Percentiles rank a stretch among this genome's conserved stretches.
These are phyloP conservation scores for Lentinus polychrous DNA, from an alignment of 1,284 basidiomycete species.

Conservation along the genomic window DNA sequence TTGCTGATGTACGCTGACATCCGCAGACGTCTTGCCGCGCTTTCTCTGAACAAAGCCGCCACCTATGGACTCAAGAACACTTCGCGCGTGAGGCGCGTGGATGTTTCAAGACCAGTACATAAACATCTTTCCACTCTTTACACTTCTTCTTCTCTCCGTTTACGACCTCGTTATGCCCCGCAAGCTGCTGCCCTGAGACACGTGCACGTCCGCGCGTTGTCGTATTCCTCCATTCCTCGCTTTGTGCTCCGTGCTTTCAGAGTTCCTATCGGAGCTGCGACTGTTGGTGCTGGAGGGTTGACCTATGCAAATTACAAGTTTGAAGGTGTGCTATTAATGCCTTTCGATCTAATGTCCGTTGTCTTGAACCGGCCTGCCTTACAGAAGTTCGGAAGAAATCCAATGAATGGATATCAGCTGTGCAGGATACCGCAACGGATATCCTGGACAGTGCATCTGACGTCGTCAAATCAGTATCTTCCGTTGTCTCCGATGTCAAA, in stretches of 20 bases:
- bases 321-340: constrained; percentile 66
- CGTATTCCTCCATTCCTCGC: constrained; percentile 77
- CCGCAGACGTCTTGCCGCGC: constrained; percentile 32
- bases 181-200: constrained; percentile 45
- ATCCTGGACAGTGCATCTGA: constrained; percentile 62
- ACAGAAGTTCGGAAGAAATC: constrained; percentile 67
- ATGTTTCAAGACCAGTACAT: constrained; percentile 37
- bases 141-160: constrained; percentile 32
- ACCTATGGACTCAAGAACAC: constrained; percentile 44
- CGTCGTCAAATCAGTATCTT: constrained; percentile 50
- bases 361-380: neutral
- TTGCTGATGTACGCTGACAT: constrained; percentile 37
- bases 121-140: constrained; percentile 52
- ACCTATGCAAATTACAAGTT: constrained; percentile 93
- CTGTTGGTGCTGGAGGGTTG: constrained; percentile 83
- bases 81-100: constrained; percentile 22
- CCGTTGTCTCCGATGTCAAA: constrained; percentile 52
- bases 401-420: constrained; percentile 54
- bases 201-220: constrained; percentile 70
- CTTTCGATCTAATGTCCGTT: neutral
- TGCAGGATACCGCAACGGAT: constrained; percentile 64
- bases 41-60: constrained; percentile 37
- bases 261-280: constrained; percentile 79
- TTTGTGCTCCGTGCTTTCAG: constrained; percentile 80
- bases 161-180: constrained; percentile 40